Percentiles rank a stretch among this genome's conserved stretches.
Evolutionary conservation across 257 asterid genomes (phyloP).

Genomic region (Solanum tarijense): DNA sequence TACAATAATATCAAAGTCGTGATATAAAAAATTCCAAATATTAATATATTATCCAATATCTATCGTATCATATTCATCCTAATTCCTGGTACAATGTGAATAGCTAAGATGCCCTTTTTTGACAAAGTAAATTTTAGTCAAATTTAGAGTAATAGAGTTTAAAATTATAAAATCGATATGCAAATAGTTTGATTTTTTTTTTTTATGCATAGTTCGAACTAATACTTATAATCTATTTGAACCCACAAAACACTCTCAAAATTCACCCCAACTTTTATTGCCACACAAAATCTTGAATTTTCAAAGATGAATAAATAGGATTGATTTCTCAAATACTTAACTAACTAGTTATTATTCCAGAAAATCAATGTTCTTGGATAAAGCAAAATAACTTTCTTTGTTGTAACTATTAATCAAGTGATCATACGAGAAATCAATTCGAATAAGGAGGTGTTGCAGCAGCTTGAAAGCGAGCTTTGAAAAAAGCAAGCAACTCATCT

Average conservation of each 20-base stretch:
- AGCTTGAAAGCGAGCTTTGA: background rate
- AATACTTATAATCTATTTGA: background rate
- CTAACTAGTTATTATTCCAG: background rate
- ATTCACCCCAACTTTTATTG: background rate
- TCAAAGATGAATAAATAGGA: background rate
- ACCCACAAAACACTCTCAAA: background rate
- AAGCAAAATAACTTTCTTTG: too few relatives aligned
- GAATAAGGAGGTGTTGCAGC: background rate
- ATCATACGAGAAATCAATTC: background rate
- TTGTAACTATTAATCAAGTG: too few relatives aligned
- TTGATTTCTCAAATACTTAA: background rate
- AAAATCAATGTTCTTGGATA: too few relatives aligned
- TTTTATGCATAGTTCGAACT: background rate
- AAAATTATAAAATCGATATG: background rate
- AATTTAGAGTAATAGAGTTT: background rate
- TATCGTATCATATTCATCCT: background rate
- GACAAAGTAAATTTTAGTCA: background rate
- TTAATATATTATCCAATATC: background rate
- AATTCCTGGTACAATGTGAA: background rate
- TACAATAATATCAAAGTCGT: background rate
- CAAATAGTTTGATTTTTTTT: background rate
- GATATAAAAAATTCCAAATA: background rate
- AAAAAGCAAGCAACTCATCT: background rate
- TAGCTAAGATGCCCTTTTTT: background rate
- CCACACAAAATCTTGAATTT: background rate